Evolutionary conservation across 225 moss, liverwort and hornwort genomes (phyloP), one percentile per base, ranked within the genome.

Genomic region (Polytrichum commune): DNA sequence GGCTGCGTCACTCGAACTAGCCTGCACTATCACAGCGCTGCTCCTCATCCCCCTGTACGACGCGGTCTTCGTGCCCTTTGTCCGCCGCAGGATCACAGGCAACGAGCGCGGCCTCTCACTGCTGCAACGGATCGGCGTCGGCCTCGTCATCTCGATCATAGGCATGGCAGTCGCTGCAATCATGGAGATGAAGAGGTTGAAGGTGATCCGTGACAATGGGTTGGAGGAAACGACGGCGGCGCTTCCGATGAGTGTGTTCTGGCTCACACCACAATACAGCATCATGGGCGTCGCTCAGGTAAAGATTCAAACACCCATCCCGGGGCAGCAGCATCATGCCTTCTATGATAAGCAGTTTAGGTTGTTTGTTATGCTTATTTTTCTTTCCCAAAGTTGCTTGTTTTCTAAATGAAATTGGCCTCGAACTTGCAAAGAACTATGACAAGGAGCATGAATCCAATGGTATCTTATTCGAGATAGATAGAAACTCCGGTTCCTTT

Each of bases 101-200:
- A 87, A 89, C 24, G 84, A 87, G 28, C 75, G 91, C 0, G 89
- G 89, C 5, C 64, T 91, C 29, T 57, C 83, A 3, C 19, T 91
- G 13, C 77, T 91, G 60, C 91, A 91, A 19, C 82, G 91, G 5
- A 72, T 91, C n/a, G 91, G 91, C 6, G 64, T 78, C 0, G 91
- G 91, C 5, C 67, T 89, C 29, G 69, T 79, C 18, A 60, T 91
- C 29, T 77, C 81, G 1, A 65, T 86, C 61, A 5, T 85, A 38
- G 89, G 80, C 18, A 82, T 89, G 82, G 70, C 71, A 9, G 76
- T 86, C 1, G 66, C 82, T 1, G 91, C 89, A 2, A 29, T 85
- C 0, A 84, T 89, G 19, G 91, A 91, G 62, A 64, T 57, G 24
- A 80, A 77, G 30, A 32, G 91, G 24, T 18, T 89, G 16, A 60